Percentiles rank a stretch among this genome's conserved stretches.
phyloP scores from a whole-genome alignment of 2,329 filamentous ascomycete species.

The Colletotrichum euphorbiae region DNA sequence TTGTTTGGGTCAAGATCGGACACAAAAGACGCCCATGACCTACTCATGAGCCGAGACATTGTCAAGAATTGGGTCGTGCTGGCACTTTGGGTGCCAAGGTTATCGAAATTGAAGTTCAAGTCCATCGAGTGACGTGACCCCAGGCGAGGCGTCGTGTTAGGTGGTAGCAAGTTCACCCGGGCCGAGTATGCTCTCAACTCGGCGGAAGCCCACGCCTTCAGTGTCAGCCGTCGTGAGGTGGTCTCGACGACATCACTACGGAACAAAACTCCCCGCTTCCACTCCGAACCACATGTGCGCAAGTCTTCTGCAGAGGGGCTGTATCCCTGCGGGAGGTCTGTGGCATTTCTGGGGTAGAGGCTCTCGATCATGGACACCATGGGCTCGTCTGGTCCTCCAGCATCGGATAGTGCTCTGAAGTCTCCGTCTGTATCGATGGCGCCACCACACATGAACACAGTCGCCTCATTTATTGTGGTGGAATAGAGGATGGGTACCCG shows the following conservation, averaged over 20 bases:
- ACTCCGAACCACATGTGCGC: background rate
- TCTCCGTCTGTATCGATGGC: background rate
- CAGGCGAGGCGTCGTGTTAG: background rate
- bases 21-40: background rate
- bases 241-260: background rate
- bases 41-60: background rate
- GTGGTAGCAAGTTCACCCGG: background rate
- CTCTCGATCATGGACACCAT: background rate
- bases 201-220: conserved; percentile 1
- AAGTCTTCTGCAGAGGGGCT: background rate
- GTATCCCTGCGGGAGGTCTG: background rate
- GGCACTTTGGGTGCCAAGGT: background rate
- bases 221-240: conserved; percentile 1
- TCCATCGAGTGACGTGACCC: background rate
- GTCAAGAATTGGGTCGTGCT: background rate
- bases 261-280: conserved; percentile 1
- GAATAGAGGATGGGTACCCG: conserved; percentile 72
- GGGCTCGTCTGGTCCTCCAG: conserved; percentile 1
- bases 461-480: conserved; percentile 73
- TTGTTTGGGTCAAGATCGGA: background rate
- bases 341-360: background rate
- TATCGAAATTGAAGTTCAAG: conserved; percentile 2
- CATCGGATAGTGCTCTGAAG: conserved; percentile 1
- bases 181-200: background rate
- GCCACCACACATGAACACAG: conserved; percentile 54